These are phyloP conservation scores for Macrophomina pseudophaseolina DNA, from an alignment of 2,329 filamentous ascomycete genomes.

Conservation along the genomic window DNA sequence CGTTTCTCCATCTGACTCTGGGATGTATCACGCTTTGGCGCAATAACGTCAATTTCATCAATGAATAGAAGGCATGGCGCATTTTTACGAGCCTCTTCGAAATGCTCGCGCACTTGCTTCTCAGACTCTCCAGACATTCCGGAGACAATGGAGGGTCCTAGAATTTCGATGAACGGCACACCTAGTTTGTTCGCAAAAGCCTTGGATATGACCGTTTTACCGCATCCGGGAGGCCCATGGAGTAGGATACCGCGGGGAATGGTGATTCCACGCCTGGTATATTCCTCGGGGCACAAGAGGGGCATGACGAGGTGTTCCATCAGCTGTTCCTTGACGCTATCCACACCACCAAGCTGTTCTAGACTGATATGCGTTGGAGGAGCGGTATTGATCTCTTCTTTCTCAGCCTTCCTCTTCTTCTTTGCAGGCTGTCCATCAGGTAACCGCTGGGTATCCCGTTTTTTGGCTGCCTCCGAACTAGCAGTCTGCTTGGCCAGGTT, in stretches of 20 bases:
- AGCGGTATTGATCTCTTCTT: conserved; percentile 62
- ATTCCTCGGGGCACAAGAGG: conserved; percentile 70
- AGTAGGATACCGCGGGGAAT: conserved; percentile 77
- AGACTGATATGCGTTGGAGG: conserved; percentile 72
- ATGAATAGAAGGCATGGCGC: conserved; percentile 92
- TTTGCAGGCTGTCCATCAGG: conserved; percentile 68
- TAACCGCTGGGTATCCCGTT: conserved; percentile 45
- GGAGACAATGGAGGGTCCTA: conserved; percentile 79
- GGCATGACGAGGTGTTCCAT: conserved; percentile 75
- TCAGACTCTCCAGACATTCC: conserved; percentile 91
- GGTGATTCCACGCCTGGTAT: conserved; percentile 68
- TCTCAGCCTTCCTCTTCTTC: conserved; percentile 63
- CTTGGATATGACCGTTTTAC: conserved; percentile 83
- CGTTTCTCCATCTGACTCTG: conserved; percentile 89
- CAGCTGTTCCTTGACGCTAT: conserved; percentile 71
- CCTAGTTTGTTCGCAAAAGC: conserved; percentile 77
- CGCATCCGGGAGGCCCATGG: conserved; percentile 83
- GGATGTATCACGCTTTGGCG: conserved; percentile 80
- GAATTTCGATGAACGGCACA: conserved; percentile 80
- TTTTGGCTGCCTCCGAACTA: conserved; percentile 7
- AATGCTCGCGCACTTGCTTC: conserved; percentile 81
- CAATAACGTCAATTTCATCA: conserved; percentile 90
- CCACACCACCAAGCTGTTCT: conserved; percentile 76
- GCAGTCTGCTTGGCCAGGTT: conserved; percentile 49
- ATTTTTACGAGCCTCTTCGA: conserved; percentile 83